phyloP scores from a whole-genome alignment of 2,329 filamentous ascomycete genomes.

The Magnaporthiopsis rhizophila region DNA sequence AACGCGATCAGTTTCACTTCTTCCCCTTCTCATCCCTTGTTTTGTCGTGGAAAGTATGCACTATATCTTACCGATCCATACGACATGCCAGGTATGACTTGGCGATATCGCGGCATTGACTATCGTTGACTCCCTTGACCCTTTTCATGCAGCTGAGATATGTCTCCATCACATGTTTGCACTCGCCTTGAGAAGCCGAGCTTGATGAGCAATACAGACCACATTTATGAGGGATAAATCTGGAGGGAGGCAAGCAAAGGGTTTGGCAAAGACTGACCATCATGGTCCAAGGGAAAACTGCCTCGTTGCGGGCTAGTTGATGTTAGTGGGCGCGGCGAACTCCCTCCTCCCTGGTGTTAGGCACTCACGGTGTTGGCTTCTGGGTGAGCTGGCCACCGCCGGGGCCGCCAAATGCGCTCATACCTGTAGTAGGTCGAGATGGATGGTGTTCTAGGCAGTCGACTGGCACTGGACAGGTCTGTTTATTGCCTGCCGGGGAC shows the following conservation, averaged over 20 bases:
- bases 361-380: constrained; percentile 26
- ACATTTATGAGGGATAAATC: background rate
- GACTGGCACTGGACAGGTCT: too few relatives aligned
- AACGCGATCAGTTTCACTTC: constrained; percentile 11
- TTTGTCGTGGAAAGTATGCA: background rate
- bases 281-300: constrained; percentile 93
- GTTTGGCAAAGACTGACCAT: constrained; percentile 39
- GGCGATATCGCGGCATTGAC: constrained; percentile 75
- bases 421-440: constrained; percentile 4
- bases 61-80: constrained; percentile 72
- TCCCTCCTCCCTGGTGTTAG: background rate
- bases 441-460: background rate
- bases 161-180: constrained; percentile 76
- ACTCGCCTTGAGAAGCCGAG: constrained; percentile 60
- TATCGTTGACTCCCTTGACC: constrained; percentile 74
- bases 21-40: background rate
- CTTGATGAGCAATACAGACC: background rate
- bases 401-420: constrained; percentile 21
- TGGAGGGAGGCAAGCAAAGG: too few relatives aligned
- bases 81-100: constrained; percentile 86
- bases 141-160: constrained; percentile 86
- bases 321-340: background rate
- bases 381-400: constrained; percentile 17
- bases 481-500: too few relatives aligned
- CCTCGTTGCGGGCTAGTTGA: constrained; percentile 70